Evolutionary conservation across 768 basidiomycete species (phyloP).

Genomic region (Phaeotremella skinneri): DNA sequence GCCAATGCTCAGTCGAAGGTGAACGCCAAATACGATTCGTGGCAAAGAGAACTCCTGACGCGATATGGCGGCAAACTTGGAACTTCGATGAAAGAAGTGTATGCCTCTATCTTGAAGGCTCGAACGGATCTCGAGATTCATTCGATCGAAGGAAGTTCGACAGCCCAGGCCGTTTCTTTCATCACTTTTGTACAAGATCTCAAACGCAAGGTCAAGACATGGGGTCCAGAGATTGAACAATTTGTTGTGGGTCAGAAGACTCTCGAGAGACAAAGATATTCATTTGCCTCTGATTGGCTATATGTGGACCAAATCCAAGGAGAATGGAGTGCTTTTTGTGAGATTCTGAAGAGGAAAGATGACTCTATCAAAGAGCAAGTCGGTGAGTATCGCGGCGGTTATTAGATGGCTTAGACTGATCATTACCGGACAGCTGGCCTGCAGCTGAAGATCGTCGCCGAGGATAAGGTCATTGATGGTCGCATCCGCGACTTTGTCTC

Average conservation of each 20-base stretch:
- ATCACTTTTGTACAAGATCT: slow-evolving; percentile 99
- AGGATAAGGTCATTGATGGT: slow-evolving; percentile 96
- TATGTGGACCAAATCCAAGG: slow-evolving; percentile 96
- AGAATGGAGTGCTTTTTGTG: slow-evolving; percentile 98
- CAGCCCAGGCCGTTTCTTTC: slow-evolving; percentile 96
- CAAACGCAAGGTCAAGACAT: slow-evolving; percentile 92
- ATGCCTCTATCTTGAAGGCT: slow-evolving; percentile 85
- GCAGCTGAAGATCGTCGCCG: slow-evolving; percentile 99
- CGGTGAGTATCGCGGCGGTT: slow-evolving; percentile 58
- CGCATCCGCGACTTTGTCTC: slow-evolving; percentile 84
- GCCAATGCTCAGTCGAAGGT: slow-evolving; percentile 97
- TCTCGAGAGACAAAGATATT: slow-evolving; percentile 91
- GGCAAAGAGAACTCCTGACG: slow-evolving; percentile 92
- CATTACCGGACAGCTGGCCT: slow-evolving; percentile 69
- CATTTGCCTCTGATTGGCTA: slow-evolving; percentile 96
- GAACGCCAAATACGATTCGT: slow-evolving; percentile 96
- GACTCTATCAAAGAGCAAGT: slow-evolving; percentile 98
- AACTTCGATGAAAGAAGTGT: slow-evolving; percentile 96
- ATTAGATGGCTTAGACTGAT: neutral
- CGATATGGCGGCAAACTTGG: slow-evolving; percentile 91
- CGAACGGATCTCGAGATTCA: slow-evolving; percentile 94
- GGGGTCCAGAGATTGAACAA: slow-evolving; percentile 93
- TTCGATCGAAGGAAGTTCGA: slow-evolving; percentile 88
- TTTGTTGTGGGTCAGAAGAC: slow-evolving; percentile 96
- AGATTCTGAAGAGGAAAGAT: slow-evolving; percentile 96